Evolutionary conservation across 1,284 basidiomycete species (phyloP), one percentile per base, ranked within the genome.

Genomic region (Coriolopsis trogii): DNA sequence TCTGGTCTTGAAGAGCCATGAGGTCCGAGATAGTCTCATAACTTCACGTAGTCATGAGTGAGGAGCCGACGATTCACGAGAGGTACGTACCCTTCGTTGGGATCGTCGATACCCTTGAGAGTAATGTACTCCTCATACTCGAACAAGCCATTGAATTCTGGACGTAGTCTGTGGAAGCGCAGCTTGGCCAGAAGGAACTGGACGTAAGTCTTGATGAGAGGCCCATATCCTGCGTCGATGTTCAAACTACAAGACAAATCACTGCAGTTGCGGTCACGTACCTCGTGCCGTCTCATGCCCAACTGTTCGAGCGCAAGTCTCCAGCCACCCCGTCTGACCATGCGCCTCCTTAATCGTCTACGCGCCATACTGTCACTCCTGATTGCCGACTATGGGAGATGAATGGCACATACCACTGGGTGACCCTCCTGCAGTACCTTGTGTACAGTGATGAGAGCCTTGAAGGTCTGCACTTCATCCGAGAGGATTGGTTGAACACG

Each of bases 91-190:
- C 95, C 95, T 78, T 98, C 95, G 67, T 98, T 97, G 8, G 95
- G 95, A 76, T 98, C 94, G 68, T 97, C 93, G 59, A 98, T 96
- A 39, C 93, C 93, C 71, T 96, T 95, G 62, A 98, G 75, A 20
- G 91, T 93, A 61, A 98, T 86, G 70, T 98, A 98, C 72, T 98
- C 95, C 66, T 97, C 94, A 63, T 98, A 98, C 71, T 98, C 95
- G 66, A 97, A 97, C 15, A 97, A 74, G 21, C 95, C 95, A 71
- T 97, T 97, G 74, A 98, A 98, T 69, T 97, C 95, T 1, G 92
- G 90, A 63, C 95, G 85, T 41, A 95, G 77, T 25, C 93, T 87
- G 70, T 98, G 95, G 74, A 97, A 98, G 41, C 93, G 82, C 38
- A 98, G 83, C 71, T 98, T 98, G n/a, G 93, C 88, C 45, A 98